Percentiles rank a stretch among this genome's conserved stretches.
These are phyloP conservation scores for Leccinum uliginosum DNA, from an alignment of 768 basidiomycete genomes.

Conservation along the genomic window DNA sequence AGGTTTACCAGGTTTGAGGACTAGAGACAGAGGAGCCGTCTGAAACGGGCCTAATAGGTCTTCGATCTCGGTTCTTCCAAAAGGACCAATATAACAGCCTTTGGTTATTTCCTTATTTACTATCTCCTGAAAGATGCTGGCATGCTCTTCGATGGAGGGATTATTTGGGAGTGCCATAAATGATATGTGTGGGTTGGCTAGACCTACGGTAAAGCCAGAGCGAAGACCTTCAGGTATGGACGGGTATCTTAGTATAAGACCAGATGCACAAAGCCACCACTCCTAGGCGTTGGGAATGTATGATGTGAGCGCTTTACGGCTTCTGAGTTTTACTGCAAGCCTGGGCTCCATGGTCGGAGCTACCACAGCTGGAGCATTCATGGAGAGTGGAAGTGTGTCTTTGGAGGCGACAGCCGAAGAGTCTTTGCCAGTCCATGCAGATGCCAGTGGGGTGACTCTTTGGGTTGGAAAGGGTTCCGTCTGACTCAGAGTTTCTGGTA, in stretches of 20 bases:
- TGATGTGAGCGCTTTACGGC: not conserved
- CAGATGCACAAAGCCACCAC: not conserved
- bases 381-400: not conserved
- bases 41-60: not conserved
- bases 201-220: not conserved
- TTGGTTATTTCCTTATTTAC: not conserved
- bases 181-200: not conserved
- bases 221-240: too few relatives aligned
- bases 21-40: not conserved
- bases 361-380: not conserved
- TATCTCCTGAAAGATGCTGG: not conserved
- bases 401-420: not conserved
- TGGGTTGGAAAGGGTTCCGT: not conserved
- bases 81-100: not conserved
- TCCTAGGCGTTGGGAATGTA: not conserved
- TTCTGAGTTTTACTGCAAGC: not conserved
- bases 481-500: not conserved
- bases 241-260: too few relatives aligned
- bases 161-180: not conserved
- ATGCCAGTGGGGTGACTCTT: not conserved
- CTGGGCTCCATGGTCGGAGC: not conserved
- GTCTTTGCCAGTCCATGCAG: not conserved
- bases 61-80: accelerated
- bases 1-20: too few relatives aligned
- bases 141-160: not conserved